phyloP scores from a whole-genome alignment of 2,329 filamentous ascomycete genomes.

The Aphanoascus verrucosus region DNA sequence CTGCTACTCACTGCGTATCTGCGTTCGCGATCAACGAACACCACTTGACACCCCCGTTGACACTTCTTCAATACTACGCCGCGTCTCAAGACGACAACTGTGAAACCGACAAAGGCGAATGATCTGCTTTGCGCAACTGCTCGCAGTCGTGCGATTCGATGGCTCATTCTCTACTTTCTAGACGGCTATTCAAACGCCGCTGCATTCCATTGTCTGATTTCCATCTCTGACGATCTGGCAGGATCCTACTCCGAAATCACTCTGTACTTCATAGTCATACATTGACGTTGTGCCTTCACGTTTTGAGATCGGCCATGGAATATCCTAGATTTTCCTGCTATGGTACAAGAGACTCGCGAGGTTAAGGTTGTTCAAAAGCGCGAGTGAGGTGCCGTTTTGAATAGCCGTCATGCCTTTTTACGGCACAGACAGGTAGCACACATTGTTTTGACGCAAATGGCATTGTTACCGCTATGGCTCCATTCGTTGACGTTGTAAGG shows the following conservation, averaged over 20 bases:
- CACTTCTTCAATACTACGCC: neutral
- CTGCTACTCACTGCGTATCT: neutral
- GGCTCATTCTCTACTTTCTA: neutral
- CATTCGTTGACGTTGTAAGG: neutral
- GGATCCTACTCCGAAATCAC: neutral
- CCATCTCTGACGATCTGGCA: neutral
- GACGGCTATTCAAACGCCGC: neutral
- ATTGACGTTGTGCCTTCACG: neutral
- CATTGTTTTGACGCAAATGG: neutral
- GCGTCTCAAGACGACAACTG: neutral
- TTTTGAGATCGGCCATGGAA: neutral
- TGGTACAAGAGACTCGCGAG: neutral
- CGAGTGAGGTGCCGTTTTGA: neutral
- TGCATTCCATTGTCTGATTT: too few relatives aligned
- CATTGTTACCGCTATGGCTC: neutral
- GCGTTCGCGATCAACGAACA: neutral
- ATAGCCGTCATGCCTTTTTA: neutral
- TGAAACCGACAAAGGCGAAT: neutral
- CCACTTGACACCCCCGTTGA: neutral
- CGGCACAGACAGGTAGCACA: neutral
- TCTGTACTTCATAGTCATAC: too few relatives aligned
- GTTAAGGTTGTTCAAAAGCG: neutral
- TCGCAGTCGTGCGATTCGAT: conserved; percentile 2
- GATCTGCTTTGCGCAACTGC: neutral
- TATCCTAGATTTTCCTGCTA: neutral